A percentile compares a stretch with the other conserved stretches of the same genome.
Evolutionary conservation across 1,284 basidiomycete species (phyloP).

Genomic region (Calocybe gambosa): DNA sequence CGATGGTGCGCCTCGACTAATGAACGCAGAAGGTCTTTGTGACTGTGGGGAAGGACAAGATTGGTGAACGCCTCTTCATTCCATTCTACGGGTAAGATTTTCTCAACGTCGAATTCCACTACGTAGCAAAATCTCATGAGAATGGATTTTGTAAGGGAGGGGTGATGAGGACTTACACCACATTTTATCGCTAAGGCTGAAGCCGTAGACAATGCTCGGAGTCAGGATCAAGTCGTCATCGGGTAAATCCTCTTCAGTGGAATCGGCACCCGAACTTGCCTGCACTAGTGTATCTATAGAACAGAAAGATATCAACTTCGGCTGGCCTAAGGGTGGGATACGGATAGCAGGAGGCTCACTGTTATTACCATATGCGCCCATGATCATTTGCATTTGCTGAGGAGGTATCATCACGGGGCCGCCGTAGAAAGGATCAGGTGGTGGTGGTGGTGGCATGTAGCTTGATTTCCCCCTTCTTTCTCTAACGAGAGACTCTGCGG

Average conservation of each 20-base stretch:
- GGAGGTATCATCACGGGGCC: too few species aligned
- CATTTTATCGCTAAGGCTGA: conserved; percentile 50
- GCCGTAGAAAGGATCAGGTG: neutral
- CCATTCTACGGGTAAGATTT: conserved; percentile 46
- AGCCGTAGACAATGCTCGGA: conserved; percentile 51
- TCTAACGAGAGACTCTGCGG: neutral
- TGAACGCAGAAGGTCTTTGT: conserved; percentile 49
- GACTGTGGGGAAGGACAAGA: conserved; percentile 46
- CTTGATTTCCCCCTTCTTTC: neutral
- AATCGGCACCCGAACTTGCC: conserved; percentile 20
- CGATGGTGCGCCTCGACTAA: conserved; percentile 51
- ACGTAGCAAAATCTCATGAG: neutral
- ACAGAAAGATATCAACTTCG: neutral
- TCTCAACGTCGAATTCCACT: conserved; percentile 53
- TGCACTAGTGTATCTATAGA: conserved; percentile 17
- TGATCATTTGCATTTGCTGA: too few species aligned
- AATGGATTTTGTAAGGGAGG: neutral
- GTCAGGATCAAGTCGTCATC: conserved; percentile 52
- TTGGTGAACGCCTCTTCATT: conserved; percentile 51
- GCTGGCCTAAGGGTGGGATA: too few species aligned
- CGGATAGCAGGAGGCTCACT: too few species aligned
- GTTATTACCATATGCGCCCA: conserved; percentile 11
- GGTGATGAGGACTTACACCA: conserved; percentile 39
- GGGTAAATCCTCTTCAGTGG: conserved; percentile 29
- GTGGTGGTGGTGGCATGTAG: neutral